Base-by-base conservation (phyloP, 345 rosid species). In the Pistacia atlantica region DNA sequence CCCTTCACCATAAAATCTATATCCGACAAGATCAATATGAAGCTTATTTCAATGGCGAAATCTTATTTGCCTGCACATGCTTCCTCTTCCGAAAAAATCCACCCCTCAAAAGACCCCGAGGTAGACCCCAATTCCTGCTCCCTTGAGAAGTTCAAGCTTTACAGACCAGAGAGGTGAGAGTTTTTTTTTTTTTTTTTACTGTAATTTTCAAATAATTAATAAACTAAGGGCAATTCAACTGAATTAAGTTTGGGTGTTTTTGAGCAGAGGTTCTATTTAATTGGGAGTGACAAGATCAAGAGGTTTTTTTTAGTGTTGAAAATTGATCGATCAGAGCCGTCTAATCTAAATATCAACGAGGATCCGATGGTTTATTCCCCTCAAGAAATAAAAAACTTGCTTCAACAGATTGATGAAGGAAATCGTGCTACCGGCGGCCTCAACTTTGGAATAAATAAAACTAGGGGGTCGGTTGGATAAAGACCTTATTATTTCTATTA, bases 391-490 rank as follows among this genome's bases (percentile, higher is more conserved):
- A 92, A 93, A 80, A 90, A 80, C 83, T 84, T 96, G 87, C 99
- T 93, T 73, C 95, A 96, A 77, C 94, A 98, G 69, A 96, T 96
- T 25, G 86, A 85, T 51, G 97, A 96, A 86, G 99, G 99, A 48
- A 96, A 96, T 81, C 97, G 99, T 61, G 86, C 97, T 67, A 96
- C 97, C 0, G 99, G 98, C 1, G 99, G 99, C 11, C 83, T 96
- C 31, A 80, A 82, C 76, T 91, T n/a, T n/a, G n/a, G n/a, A n/a
- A n/a, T n/a, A n/a, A n/a, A n/a, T n/a, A n/a, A n/a, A n/a, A n/a
- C n/a, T n/a, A n/a, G n/a, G n/a, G n/a, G n/a, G n/a, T n/a, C n/a
- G n/a, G n/a, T n/a, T 22, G 25, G 25, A 22, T 22, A 22, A 22
- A 22, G 25, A 22, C 25, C 25, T 22, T 22, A 22, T 22, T 22